phyloP scores from a whole-genome alignment of 352 stramenopile species.

The Phytophthora sojae region DNA sequence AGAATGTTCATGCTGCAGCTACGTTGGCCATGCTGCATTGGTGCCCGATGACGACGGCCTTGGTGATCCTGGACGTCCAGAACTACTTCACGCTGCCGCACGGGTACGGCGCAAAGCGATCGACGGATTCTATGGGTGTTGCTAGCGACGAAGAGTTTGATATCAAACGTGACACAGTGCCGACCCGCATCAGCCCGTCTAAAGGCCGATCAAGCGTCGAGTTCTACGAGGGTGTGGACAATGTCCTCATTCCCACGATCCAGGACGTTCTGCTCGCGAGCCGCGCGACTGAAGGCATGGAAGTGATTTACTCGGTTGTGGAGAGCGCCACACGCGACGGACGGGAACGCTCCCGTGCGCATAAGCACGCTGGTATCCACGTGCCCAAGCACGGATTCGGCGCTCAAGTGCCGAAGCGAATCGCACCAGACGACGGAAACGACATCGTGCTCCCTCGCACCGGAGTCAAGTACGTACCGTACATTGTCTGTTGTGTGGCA shows the following conservation, averaged over 20 bases:
- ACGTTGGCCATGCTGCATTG: constrained; percentile 44
- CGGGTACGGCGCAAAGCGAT: constrained; percentile 19
- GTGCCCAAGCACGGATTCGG: constrained; percentile 74
- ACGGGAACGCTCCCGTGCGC: constrained; percentile 81
- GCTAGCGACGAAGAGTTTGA: constrained; percentile 29
- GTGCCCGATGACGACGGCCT: constrained; percentile 70
- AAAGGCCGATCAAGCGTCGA: constrained; percentile 12
- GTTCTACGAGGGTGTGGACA: constrained; percentile 65
- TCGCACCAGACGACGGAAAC: constrained; percentile 53
- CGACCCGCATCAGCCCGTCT: not conserved
- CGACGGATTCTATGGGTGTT: not conserved
- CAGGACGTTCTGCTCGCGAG: constrained; percentile 68
- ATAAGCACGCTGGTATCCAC: constrained; percentile 89
- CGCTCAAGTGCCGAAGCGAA: constrained; percentile 64
- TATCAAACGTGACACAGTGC: too few relatives aligned
- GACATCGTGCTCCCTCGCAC: constrained; percentile 90
- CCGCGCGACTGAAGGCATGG: constrained; percentile 58
- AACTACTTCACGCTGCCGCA: constrained; percentile 66
- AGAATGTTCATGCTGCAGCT: constrained; percentile 5
- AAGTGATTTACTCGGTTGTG: constrained; percentile 93
- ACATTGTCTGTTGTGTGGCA: not conserved
- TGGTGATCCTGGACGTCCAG: constrained; percentile 75
- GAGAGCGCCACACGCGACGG: constrained; percentile 87
- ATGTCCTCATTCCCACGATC: constrained; percentile 59
- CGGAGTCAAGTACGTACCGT: constrained; percentile 58